These are phyloP conservation scores for Penicillium sp. DNA, from an alignment of 2,329 filamentous ascomycete genomes.

Conservation along the genomic window DNA sequence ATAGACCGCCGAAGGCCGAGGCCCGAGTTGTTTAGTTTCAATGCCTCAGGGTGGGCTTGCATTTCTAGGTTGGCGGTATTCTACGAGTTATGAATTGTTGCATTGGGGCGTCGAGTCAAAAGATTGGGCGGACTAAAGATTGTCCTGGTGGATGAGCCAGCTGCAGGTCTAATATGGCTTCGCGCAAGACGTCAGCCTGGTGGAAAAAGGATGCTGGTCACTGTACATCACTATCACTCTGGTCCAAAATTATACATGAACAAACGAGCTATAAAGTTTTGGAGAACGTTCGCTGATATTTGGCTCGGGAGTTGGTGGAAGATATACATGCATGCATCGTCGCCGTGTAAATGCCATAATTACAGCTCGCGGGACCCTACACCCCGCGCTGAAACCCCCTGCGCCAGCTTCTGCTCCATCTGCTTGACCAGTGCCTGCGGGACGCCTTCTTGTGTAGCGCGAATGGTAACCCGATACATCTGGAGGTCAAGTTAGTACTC, in stretches of 20 bases:
- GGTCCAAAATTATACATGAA: slow-evolving; percentile 10
- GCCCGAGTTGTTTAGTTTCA: slow-evolving; percentile 60
- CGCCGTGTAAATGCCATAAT: slow-evolving; percentile 4
- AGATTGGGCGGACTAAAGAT: no score
- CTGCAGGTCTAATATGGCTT: no score
- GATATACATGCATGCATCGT: slow-evolving; percentile 22
- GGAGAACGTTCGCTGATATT: slow-evolving; percentile 18
- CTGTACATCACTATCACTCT: slow-evolving; percentile 3
- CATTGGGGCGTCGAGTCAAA: no score
- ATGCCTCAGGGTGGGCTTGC: not conserved
- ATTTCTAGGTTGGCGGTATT: not conserved
- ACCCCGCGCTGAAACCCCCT: slow-evolving; percentile 39
- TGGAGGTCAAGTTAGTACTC: slow-evolving; percentile 39
- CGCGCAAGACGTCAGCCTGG: no score
- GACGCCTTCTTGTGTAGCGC: slow-evolving; percentile 88
- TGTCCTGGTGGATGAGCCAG: no score
- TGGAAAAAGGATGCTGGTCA: not conserved
- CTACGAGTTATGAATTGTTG: slow-evolving; percentile 19
- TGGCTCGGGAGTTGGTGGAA: slow-evolving; percentile 16
- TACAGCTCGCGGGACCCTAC: slow-evolving; percentile 7
- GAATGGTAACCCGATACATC: slow-evolving; percentile 94
- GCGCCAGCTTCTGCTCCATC: slow-evolving; percentile 79
- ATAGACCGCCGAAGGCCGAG: slow-evolving; percentile 73
- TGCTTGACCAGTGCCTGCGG: slow-evolving; percentile 74
- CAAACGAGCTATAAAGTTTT: not conserved